Conservation (phyloP, 1,284 basidiomycete species). For the Pterulicium gracile region DNA sequence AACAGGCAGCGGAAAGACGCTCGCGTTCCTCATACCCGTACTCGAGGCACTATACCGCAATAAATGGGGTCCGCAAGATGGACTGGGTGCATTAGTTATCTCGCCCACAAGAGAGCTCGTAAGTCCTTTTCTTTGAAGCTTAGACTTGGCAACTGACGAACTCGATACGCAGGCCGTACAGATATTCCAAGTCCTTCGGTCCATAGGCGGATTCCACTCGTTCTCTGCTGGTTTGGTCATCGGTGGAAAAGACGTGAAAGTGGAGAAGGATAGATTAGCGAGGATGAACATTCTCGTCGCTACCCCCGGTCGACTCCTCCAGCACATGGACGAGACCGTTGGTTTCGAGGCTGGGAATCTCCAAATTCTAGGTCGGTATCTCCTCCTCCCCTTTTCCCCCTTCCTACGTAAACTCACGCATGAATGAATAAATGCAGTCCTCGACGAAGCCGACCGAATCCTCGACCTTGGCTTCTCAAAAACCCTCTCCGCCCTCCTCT, state of each 20-base stretch:
- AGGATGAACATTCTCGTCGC: constrained; percentile 98
- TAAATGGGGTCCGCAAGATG: constrained; percentile 76
- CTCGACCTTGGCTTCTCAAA: constrained; percentile 94
- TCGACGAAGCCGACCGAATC: constrained; percentile 95
- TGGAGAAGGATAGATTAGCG: constrained; percentile 80
- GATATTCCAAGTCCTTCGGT: constrained; percentile 92
- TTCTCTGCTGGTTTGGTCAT: constrained; percentile 96
- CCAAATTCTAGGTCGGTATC: constrained; percentile 73
- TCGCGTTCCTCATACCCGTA: constrained; percentile 73
- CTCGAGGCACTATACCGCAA: constrained; percentile 66
- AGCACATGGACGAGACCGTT: constrained; percentile 97
- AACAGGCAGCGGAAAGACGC: constrained; percentile 78
- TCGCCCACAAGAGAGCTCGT: constrained; percentile 93
- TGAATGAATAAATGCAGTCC: constrained; percentile 40
- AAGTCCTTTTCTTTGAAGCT: constrained; percentile 15
- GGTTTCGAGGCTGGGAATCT: constrained; percentile 89
- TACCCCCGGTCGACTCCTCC: constrained; percentile 88
- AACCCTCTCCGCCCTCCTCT: constrained; percentile 83
- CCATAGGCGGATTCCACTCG: constrained; percentile 83
- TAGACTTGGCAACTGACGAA: constrained; percentile 1
- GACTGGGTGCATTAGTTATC: constrained; percentile 87
- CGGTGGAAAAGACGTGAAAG: constrained; percentile 92
- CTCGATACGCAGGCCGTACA: constrained; percentile 66
- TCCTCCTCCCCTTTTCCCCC: not conserved
- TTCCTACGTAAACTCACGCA: constrained; percentile 5